Conservation (phyloP, 495 filamentous ascomycete genomes). For the Neurospora sp. region DNA sequence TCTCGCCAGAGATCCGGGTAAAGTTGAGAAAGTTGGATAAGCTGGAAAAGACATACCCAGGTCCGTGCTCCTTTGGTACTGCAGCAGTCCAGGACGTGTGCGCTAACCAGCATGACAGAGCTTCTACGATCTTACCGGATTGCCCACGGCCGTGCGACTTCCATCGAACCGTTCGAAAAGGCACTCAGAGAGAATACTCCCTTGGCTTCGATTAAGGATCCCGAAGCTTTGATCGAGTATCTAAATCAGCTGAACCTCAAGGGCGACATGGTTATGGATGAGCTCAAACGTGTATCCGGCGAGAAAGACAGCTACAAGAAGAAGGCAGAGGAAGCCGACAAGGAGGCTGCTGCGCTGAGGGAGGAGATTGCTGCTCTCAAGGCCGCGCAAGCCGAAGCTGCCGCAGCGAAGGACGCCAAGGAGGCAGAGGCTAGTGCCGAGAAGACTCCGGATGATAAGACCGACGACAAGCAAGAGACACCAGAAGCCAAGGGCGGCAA, state of each 20-base stretch:
- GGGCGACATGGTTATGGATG: constrained; percentile 82
- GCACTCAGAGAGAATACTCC: constrained; percentile 85
- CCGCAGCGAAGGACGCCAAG: constrained; percentile 11
- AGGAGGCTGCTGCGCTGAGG: constrained; percentile 46
- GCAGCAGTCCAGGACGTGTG: neutral
- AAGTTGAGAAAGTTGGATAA: constrained; percentile 72
- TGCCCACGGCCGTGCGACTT: constrained; percentile 72
- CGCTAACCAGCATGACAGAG: constrained; percentile 40
- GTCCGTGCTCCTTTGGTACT: constrained; percentile 34
- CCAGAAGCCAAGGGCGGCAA: constrained; percentile 42
- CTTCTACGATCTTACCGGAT: constrained; percentile 83
- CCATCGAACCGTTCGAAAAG: constrained; percentile 89
- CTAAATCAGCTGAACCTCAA: constrained; percentile 81
- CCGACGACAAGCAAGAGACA: neutral
- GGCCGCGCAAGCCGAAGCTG: constrained; percentile 19
- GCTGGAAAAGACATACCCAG: constrained; percentile 76
- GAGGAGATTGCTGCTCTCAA: constrained; percentile 27
- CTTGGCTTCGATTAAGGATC: constrained; percentile 76
- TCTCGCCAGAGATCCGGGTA: constrained; percentile 63
- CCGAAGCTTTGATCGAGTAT: constrained; percentile 80
- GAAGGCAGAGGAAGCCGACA: constrained; percentile 60
- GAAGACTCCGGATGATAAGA: constrained; percentile 1
- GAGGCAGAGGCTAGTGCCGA: neutral
- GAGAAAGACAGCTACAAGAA: constrained; percentile 76
- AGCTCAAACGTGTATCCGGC: constrained; percentile 75